These are phyloP conservation scores for Massospora cicadina DNA, from an alignment of 371 early-diverging fungal species.

Conservation along the genomic window DNA sequence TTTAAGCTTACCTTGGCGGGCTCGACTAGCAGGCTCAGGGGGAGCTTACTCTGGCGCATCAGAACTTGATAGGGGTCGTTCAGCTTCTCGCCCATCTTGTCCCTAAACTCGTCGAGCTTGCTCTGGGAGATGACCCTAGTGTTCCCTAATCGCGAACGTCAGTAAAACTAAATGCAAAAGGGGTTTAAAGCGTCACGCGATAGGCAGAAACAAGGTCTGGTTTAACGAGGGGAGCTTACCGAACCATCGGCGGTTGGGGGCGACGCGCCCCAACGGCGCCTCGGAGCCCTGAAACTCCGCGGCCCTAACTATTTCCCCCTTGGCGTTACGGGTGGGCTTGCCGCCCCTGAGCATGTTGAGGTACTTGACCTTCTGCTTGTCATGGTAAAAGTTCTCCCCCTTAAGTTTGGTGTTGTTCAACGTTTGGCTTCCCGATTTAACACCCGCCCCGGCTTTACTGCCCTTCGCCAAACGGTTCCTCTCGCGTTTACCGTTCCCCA, in stretches of 20 bases:
- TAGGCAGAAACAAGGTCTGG: background rate
- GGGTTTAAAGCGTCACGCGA: no score
- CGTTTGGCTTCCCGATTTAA: slow-evolving; percentile 26
- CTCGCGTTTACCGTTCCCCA: slow-evolving; percentile 53
- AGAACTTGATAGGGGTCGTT: slow-evolving; percentile 96
- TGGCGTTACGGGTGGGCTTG: slow-evolving; percentile 62
- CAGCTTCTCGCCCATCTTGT: slow-evolving; percentile 70
- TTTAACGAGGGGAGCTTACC: no score
- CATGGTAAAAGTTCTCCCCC: slow-evolving; percentile 94
- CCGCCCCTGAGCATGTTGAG: slow-evolving; percentile 89
- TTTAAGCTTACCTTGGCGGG: slow-evolving; percentile 38
- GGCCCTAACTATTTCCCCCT: slow-evolving; percentile 87
- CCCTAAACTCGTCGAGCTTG: slow-evolving; percentile 74
- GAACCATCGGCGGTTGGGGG: slow-evolving; percentile 96
- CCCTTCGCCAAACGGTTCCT: slow-evolving; percentile 32
- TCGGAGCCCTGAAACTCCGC: slow-evolving; percentile 82
- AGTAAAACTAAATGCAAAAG: no score
- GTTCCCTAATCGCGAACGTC: slow-evolving; percentile 51
- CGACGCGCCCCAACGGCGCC: slow-evolving; percentile 66
- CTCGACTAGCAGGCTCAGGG: slow-evolving; percentile 84
- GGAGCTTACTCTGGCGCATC: slow-evolving; percentile 88
- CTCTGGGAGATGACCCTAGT: slow-evolving; percentile 88
- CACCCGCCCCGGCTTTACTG: slow-evolving; percentile 14
- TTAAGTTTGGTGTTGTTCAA: slow-evolving; percentile 56
- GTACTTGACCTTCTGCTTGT: slow-evolving; percentile 77